These are phyloP conservation scores for Thamnidium elegans DNA, from an alignment of 192 early-diverging fungal genomes.

Conservation along the genomic window DNA sequence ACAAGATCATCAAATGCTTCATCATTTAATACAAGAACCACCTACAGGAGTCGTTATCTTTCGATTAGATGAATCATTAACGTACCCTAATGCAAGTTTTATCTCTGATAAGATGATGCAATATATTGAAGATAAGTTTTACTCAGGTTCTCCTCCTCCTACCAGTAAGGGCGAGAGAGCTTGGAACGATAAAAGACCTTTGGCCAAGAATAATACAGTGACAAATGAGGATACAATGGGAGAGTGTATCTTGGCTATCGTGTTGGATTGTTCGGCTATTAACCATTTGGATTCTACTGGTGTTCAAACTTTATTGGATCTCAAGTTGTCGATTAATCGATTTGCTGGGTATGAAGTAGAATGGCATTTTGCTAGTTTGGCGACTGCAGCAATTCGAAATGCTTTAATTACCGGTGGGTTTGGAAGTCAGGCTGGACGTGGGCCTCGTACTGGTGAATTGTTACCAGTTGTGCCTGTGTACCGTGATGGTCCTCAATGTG, in stretches of 20 bases:
- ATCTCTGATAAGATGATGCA: slow-evolving; percentile 31
- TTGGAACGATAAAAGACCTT: slow-evolving; percentile 26
- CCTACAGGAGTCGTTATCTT: slow-evolving; percentile 30
- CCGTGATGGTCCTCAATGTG: not conserved
- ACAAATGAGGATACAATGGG: not conserved
- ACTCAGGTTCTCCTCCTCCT: slow-evolving; percentile 14
- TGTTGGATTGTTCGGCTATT: slow-evolving; percentile 26
- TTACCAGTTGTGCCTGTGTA: slow-evolving; percentile 22
- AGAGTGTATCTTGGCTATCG: slow-evolving; percentile 20
- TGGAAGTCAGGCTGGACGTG: slow-evolving; percentile 16
- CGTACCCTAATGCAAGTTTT: slow-evolving; percentile 30
- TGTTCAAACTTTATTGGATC: slow-evolving; percentile 17
- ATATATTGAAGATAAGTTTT: slow-evolving; percentile 18
- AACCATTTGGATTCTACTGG: slow-evolving; percentile 24
- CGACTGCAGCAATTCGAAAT: slow-evolving; percentile 5
- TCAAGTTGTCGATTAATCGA: slow-evolving; percentile 1
- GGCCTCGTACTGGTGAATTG: slow-evolving; percentile 20
- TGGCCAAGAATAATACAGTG: not conserved
- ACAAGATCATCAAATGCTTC: slow-evolving; percentile 17
- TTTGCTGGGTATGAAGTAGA: slow-evolving; percentile 21
- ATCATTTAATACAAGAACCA: slow-evolving; percentile 17
- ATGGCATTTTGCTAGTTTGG: slow-evolving; percentile 30
- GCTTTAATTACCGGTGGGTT: slow-evolving; percentile 23
- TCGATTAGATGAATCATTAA: slow-evolving; percentile 30
- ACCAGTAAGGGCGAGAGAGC: slow-evolving; percentile 18